Conservation (phyloP, 176 grass and related monocot genomes). For the Triticum dicoccoides region DNA sequence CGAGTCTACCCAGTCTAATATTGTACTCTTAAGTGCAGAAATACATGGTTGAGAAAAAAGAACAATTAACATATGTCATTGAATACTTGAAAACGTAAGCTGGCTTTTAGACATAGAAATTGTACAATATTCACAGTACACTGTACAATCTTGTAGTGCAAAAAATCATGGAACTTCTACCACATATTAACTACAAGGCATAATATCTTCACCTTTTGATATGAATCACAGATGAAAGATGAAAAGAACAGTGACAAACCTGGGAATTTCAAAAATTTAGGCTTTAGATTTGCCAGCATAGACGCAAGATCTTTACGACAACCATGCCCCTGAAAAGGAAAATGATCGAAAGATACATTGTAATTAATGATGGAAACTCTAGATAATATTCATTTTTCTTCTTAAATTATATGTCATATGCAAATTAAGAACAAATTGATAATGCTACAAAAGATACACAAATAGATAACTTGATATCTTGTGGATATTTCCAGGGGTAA, state of each 20-base stretch:
- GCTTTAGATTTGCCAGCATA: constrained; percentile 84
- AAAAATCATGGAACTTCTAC: not conserved
- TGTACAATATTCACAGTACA: not conserved
- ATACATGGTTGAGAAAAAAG: not conserved
- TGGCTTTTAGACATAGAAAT: not conserved
- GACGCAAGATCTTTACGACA: constrained; percentile 73
- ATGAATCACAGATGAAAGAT: constrained; percentile 22
- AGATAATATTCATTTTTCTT: not conserved
- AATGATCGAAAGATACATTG: constrained; percentile 7
- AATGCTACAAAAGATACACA: not conserved
- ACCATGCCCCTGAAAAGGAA: constrained; percentile 63
- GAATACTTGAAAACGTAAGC: not conserved
- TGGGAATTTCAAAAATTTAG: constrained; percentile 88
- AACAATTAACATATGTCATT: not conserved
- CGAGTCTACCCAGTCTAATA: not conserved
- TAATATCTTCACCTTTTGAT: constrained; percentile 5
- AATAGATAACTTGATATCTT: not conserved
- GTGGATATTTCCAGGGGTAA: not conserved
- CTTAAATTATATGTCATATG: not conserved
- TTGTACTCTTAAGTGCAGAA: constrained; percentile 8
- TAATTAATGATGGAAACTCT: constrained; percentile 10
- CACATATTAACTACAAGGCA: not conserved
- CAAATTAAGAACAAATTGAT: not conserved
- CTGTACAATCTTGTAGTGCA: not conserved
- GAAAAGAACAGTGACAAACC: constrained; percentile 44